Base-by-base conservation (phyloP, 129 eudicot species). In the Deinandra increscens region DNA sequence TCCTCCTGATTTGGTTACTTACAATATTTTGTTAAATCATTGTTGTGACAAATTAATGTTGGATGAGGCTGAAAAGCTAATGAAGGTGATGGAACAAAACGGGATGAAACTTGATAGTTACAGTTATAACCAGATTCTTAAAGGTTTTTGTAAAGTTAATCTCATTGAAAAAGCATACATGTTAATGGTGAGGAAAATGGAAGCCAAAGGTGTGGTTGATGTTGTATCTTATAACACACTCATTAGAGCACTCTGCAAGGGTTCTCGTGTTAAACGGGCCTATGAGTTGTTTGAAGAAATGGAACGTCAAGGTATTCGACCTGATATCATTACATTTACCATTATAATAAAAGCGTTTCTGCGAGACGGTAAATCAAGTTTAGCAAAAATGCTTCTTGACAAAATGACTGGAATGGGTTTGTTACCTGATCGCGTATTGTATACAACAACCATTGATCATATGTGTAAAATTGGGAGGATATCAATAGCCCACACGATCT, bases 171-270 rank as follows among this genome's bases (percentile, higher is more conserved):
- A 86, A 74, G 99, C 99, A 1, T 90, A 90, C 66, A 66, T 19
- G 71, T 70, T 89, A 54, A 61, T 94, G 83, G 86, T 79, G 45
- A 79, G 64, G n/a, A 80, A 85, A 70, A 94, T 94, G 96, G 90
- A 79, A 64, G 79, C 68, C 9, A 82, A 84, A 81, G 96, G 97
- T 15, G 46, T 85, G 74, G 88, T 79, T 9, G 91, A 94, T 77
- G 97, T 87, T 82, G 97, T 94, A 71, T 83, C 97, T 1, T 94
- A 87, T 58, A 94, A 94, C 74, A 94, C 96, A 11, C 82, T 94
- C 36, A 87, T 94, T 60, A 61, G 38, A 66, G 92, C 93, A 76
- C 79, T 89, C 34, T 90, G 97, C 72, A 77, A 70, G 50, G 59
- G 56, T 7, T 75, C 78, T 15, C 60, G 55, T 50, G 70, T 75